Evolutionary conservation across 1,284 basidiomycete genomes (phyloP), one percentile per base, ranked within the genome.

Genomic region (Cryptococcus sp.): DNA sequence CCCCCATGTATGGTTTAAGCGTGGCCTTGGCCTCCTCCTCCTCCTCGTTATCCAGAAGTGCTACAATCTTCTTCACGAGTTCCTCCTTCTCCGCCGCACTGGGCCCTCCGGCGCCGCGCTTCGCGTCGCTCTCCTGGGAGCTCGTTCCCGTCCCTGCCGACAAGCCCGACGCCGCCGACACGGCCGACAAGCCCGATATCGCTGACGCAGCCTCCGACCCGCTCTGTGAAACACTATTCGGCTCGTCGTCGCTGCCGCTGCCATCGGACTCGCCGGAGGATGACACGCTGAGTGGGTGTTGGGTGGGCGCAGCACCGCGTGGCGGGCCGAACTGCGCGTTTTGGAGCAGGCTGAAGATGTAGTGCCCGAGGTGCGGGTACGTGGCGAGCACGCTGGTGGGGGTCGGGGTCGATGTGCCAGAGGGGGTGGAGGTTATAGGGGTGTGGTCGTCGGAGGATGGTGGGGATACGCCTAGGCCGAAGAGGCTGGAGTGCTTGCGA

Each of bases 21-120:
- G 91, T 67, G 2, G 75, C 68, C 78, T 92, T 92, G 68, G 94
- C 83, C 54, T 86, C 84, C 58, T 94, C 91, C 75, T 93, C 91
- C 58, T 87, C 84, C 74, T 95, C 91, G 56, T 86, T 83, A 46
- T 84, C 83, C 46, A 95, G 82, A 49, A 90, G 77, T 4, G 79
- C 77, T 28, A 88, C 87, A 13, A 92, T 85, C 66, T 81, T 81
- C 66, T 81, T 82, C 20, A 91, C 83, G 11, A 91, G 77, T 39
- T 80, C 78, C 44, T 78, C 76, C 50, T 65, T 70, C 36, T 73
- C 73, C 5, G 46, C 44, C 24, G 46, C 51, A 37, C 53, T 52
- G 18, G 18, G n/a, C n/a, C 38, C 15, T 12, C 15, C 28, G 15
- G 24, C 28, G n/a, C 50, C 43, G 28, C 28, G 28, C 9, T 33